Percentiles rank a stretch among this genome's conserved stretches.
These are phyloP conservation scores for Yamadazyma conglobata DNA, from an alignment of 1,139 yeast genomes.

Conservation along the genomic window DNA sequence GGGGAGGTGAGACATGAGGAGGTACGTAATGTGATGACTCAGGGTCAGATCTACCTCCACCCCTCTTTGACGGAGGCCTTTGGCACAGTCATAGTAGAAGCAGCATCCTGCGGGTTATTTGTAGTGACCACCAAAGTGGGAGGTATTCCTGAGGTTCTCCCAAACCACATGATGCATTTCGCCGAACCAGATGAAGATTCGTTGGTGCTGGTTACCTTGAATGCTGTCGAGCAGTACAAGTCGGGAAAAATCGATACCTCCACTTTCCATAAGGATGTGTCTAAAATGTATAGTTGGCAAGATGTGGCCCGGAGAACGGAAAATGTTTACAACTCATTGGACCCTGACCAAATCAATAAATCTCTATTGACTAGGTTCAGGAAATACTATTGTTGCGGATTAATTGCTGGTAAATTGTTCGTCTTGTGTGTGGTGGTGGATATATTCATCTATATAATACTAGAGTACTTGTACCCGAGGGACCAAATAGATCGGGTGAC, in stretches of 20 bases:
- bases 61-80: constrained; percentile 96
- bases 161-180: constrained; percentile 88
- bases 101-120: constrained; percentile 91
- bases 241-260: constrained; percentile 65
- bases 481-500: constrained; percentile 63
- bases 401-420: constrained; percentile 81
- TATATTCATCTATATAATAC: constrained; percentile 54
- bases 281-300: constrained; percentile 87
- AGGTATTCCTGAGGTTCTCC: constrained; percentile 95
- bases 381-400: constrained; percentile 70
- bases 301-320: constrained; percentile 88
- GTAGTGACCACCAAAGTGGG: constrained; percentile 97
- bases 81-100: constrained; percentile 96
- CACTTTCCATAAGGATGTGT: constrained; percentile 72
- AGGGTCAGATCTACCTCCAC: constrained; percentile 91
- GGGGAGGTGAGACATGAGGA: constrained; percentile 92
- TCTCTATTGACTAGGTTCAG: constrained; percentile 49
- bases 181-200: constrained; percentile 84
- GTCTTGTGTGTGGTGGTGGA: constrained; percentile 80
- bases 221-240: constrained; percentile 59
- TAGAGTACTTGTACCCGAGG: constrained; percentile 73
- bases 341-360: constrained; percentile 38
- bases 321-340: constrained; percentile 65
- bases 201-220: constrained; percentile 61
- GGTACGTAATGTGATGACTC: constrained; percentile 88